Conservation (phyloP, 148 eudicot genomes). For the Rheum nobile region DNA sequence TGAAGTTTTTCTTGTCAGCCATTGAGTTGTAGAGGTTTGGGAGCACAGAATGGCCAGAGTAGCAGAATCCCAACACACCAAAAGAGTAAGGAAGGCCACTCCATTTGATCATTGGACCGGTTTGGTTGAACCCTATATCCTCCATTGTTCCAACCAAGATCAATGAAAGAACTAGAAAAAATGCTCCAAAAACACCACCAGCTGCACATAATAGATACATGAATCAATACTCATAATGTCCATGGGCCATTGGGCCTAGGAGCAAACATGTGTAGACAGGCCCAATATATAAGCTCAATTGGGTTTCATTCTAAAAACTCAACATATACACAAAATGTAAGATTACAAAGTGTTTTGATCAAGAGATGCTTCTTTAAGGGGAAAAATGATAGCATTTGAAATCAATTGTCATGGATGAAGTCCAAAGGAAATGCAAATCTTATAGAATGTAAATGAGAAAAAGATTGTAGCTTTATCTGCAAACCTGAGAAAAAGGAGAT, state of each 20-base stretch:
- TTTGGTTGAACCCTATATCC: slow-evolving; percentile 56
- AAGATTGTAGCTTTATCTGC: background rate
- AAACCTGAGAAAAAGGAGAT: slow-evolving; percentile 79
- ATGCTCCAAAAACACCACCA: slow-evolving; percentile 57
- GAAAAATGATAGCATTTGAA: too few species aligned
- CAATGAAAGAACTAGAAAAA: slow-evolving; percentile 46
- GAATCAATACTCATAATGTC: too few species aligned
- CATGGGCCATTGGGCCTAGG: too few species aligned
- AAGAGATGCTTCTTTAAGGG: too few species aligned
- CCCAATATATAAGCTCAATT: too few species aligned
- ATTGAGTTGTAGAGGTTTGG: slow-evolving; percentile 88
- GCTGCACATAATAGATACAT: slow-evolving; percentile 37
- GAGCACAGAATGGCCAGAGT: slow-evolving; percentile 72
- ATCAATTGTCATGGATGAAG: too few species aligned
- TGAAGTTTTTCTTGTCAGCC: slow-evolving; percentile 76
- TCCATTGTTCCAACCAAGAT: slow-evolving; percentile 39
- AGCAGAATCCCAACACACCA: slow-evolving; percentile 83
- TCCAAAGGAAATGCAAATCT: too few species aligned
- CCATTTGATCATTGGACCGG: slow-evolving; percentile 52
- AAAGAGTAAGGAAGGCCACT: slow-evolving; percentile 73
- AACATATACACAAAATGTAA: too few species aligned
- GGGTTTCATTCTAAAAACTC: too few species aligned
- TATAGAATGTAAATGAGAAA: too few species aligned
- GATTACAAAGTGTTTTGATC: too few species aligned
- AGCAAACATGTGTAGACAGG: too few species aligned